Percentiles rank a stretch among this genome's conserved stretches.
These are phyloP conservation scores for Trypanosoma boissoni DNA, from an alignment of 208 protist species.

Conservation along the genomic window DNA sequence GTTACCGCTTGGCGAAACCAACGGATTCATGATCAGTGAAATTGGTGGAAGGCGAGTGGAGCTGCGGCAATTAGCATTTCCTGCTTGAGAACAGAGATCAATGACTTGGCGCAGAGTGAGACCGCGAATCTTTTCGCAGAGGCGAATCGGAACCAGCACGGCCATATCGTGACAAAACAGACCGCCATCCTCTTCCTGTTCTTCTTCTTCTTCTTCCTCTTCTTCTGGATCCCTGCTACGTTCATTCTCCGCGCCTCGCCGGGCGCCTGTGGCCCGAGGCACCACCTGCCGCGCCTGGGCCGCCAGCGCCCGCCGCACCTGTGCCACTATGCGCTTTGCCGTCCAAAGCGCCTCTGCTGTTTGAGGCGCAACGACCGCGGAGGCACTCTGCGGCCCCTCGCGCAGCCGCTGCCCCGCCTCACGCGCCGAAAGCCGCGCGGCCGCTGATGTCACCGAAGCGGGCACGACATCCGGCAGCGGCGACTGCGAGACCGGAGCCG, in stretches of 20 bases:
- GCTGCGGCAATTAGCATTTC: neutral
- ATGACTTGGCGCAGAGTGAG: slow-evolving; percentile 20
- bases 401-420: neutral
- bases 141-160: slow-evolving; percentile 19
- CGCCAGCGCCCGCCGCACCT: slow-evolving; percentile 16
- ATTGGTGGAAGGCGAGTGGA: slow-evolving; percentile 23
- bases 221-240: neutral
- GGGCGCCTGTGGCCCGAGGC: neutral
- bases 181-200: neutral
- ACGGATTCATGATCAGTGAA: slow-evolving; percentile 57
- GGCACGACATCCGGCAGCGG: neutral
- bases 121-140: slow-evolving; percentile 11
- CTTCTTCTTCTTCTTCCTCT: neutral
- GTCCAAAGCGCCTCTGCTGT: slow-evolving; percentile 21
- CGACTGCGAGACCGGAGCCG: neutral
- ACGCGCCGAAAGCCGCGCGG: neutral
- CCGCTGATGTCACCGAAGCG: neutral
- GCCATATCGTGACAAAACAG: slow-evolving; percentile 18
- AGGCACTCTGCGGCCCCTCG: slow-evolving; percentile 1
- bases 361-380: no score
- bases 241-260: neutral
- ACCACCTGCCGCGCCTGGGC: slow-evolving; percentile 8
- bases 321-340: slow-evolving; percentile 1
- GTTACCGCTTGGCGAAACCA: slow-evolving; percentile 37
- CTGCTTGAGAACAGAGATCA: neutral